These are phyloP conservation scores for Maudiozyma turicensis DNA, from an alignment of 805 yeast genomes.

Conservation along the genomic window DNA sequence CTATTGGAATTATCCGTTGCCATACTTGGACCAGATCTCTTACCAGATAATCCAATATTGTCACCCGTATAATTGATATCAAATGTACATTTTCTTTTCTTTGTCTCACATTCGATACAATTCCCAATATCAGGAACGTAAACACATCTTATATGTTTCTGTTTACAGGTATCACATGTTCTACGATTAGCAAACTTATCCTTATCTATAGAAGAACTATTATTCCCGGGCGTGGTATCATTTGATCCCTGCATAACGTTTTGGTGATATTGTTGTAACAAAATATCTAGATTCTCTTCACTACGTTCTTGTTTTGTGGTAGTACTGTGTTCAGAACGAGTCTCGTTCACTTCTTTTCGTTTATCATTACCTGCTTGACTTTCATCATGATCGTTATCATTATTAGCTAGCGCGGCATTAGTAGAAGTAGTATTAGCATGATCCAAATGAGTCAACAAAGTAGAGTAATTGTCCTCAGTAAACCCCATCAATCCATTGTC, in stretches of 20 bases:
- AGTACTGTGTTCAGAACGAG: not conserved
- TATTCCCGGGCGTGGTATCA: not conserved
- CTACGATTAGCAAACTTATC: not conserved
- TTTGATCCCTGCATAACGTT: constrained; percentile 15
- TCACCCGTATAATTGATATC: not conserved
- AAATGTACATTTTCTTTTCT: constrained; percentile 66
- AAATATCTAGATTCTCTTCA: constrained; percentile 19
- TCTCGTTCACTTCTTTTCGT: not conserved
- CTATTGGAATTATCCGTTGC: not conserved
- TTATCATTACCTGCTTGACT: not conserved
- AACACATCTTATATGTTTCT: constrained; percentile 73
- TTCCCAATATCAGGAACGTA: constrained; percentile 49
- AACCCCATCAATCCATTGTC: constrained; percentile 13
- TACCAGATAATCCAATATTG: too few species aligned
- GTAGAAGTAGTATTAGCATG: not conserved
- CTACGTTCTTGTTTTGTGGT: constrained; percentile 1
- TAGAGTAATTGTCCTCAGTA: constrained; percentile 19
- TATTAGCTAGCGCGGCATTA: not conserved
- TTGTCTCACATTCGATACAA: constrained; percentile 71
- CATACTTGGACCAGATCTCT: not conserved
- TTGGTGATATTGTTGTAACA: constrained; percentile 23
- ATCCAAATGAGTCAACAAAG: constrained; percentile 17
- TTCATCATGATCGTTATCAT: not conserved
- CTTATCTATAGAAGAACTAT: too few species aligned
- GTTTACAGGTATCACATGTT: constrained; percentile 81